Evolutionary conservation across 2,329 filamentous ascomycete genomes (phyloP).

Genomic region (Mycogone perniciosa): DNA sequence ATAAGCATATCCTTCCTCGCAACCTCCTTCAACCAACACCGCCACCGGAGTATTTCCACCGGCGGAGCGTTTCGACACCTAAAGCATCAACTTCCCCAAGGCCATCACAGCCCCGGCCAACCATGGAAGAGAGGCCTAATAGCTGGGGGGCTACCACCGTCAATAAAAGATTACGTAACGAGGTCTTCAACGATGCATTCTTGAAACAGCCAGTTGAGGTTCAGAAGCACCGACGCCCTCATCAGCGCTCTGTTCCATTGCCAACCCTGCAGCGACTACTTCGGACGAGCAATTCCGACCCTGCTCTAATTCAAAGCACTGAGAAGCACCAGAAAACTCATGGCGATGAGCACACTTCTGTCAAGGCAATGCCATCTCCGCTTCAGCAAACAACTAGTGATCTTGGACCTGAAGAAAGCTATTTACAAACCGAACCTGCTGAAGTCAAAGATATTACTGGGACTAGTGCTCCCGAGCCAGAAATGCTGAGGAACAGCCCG

Average conservation of each 20-base stretch:
- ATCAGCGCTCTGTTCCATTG: constrained; percentile 58
- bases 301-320: constrained; percentile 25
- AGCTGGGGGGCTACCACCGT: constrained; percentile 90
- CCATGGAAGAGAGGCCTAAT: constrained; percentile 51
- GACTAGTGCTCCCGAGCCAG: constrained; percentile 58
- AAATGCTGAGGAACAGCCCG: constrained; percentile 42
- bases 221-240: constrained; percentile 67
- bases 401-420: constrained; percentile 22
- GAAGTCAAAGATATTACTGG: constrained; percentile 52
- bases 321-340: constrained; percentile 3
- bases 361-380: neutral
- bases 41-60: constrained; percentile 26
- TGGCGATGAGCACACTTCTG: constrained; percentile 6
- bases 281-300: constrained; percentile 34
- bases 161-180: constrained; percentile 79
- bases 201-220: constrained; percentile 75
- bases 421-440: constrained; percentile 23
- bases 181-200: constrained; percentile 90
- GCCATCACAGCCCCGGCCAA: constrained; percentile 23
- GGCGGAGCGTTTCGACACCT: constrained; percentile 27
- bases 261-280: constrained; percentile 40
- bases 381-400: constrained; percentile 22
- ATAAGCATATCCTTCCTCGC: constrained; percentile 84
- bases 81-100: constrained; percentile 16
- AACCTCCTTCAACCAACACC: constrained; percentile 64